Evolutionary conservation across 768 basidiomycete genomes (phyloP).

Genomic region (Lenzites betulinus): DNA sequence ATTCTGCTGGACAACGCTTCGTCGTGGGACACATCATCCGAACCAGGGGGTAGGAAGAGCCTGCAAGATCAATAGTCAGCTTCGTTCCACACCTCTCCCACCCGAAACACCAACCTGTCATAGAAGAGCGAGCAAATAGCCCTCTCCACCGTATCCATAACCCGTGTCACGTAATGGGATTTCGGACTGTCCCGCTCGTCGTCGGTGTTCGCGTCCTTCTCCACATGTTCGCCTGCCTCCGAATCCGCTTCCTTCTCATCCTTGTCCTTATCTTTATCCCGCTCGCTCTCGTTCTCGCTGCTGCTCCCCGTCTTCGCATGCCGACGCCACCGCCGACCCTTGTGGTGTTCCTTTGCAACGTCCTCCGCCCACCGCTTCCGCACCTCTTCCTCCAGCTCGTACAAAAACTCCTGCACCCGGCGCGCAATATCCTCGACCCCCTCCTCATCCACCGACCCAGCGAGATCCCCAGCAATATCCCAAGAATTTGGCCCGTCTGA

Average conservation of each 20-base stretch:
- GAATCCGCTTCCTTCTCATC: conserved; percentile 22
- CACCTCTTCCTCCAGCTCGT: conserved; percentile 64
- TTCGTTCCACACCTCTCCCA: background rate
- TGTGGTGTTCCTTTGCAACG: conserved; percentile 12
- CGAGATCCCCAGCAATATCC: conserved; percentile 18
- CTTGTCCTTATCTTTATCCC: conserved; percentile 19
- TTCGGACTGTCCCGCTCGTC: conserved; percentile 42
- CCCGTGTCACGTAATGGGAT: conserved; percentile 47
- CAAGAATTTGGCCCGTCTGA: conserved; percentile 1
- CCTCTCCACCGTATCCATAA: conserved; percentile 76
- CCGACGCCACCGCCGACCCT: conserved; percentile 36
- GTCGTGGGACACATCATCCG: conserved; percentile 86
- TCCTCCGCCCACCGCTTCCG: conserved; percentile 33
- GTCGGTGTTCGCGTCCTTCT: conserved; percentile 35
- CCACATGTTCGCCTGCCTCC: conserved; percentile 16
- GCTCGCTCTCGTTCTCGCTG: conserved; percentile 20
- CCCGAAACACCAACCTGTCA: conserved; percentile 62
- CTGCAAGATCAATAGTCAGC: conserved; percentile 38
- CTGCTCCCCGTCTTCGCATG: conserved; percentile 17
- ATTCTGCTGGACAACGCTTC: conserved; percentile 87
- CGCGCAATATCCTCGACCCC: conserved; percentile 52
- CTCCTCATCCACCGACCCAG: conserved; percentile 31
- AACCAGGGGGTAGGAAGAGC: conserved; percentile 72
- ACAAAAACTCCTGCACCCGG: conserved; percentile 75
- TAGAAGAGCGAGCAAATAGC: conserved; percentile 76